Percentiles rank a stretch among this genome's conserved stretches.
These are phyloP conservation scores for Apiospora phragmitis DNA, from an alignment of 2,329 filamentous ascomycete genomes.

Conservation along the genomic window DNA sequence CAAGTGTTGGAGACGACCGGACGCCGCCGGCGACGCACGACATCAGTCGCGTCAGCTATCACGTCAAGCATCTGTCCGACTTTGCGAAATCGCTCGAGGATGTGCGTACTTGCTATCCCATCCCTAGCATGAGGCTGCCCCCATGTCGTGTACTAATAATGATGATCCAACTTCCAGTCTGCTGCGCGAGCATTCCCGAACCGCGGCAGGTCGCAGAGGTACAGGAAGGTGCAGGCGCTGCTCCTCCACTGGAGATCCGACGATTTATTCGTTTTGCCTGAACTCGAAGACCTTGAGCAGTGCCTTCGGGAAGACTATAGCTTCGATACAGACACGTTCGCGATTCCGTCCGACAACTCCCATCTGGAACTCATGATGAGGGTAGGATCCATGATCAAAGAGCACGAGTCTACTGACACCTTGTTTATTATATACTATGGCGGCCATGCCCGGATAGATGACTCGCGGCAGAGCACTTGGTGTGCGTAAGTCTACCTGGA, in stretches of 20 bases:
- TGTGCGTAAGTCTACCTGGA: constrained; percentile 49
- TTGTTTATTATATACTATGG: constrained; percentile 61
- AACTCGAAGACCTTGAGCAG: constrained; percentile 56
- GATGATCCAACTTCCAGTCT: constrained; percentile 39
- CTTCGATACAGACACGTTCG: constrained; percentile 58
- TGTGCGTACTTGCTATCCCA: constrained; percentile 36
- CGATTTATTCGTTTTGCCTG: constrained; percentile 58
- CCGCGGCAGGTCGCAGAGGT: constrained; percentile 53
- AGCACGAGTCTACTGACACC: constrained; percentile 55
- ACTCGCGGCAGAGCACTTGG: constrained; percentile 61
- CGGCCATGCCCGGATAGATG: constrained; percentile 60
- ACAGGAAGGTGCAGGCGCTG: constrained; percentile 55
- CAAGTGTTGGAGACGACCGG: constrained; percentile 39
- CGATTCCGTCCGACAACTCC: constrained; percentile 58
- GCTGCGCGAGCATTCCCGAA: constrained; percentile 58
- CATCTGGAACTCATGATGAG: constrained; percentile 60
- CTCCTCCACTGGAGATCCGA: constrained; percentile 60
- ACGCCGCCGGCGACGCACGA: constrained; percentile 53
- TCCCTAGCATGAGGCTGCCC: not conserved
- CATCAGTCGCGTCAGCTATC: constrained; percentile 57
- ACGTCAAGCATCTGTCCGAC: constrained; percentile 56
- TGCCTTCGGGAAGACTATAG: constrained; percentile 56
- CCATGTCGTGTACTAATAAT: not conserved
- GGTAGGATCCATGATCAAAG: constrained; percentile 57
- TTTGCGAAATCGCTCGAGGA: constrained; percentile 57